Percentiles rank a stretch among this genome's conserved stretches.
Conservation (phyloP, 352 stramenopile genomes). For the Globisporangium sylvaticum region DNA sequence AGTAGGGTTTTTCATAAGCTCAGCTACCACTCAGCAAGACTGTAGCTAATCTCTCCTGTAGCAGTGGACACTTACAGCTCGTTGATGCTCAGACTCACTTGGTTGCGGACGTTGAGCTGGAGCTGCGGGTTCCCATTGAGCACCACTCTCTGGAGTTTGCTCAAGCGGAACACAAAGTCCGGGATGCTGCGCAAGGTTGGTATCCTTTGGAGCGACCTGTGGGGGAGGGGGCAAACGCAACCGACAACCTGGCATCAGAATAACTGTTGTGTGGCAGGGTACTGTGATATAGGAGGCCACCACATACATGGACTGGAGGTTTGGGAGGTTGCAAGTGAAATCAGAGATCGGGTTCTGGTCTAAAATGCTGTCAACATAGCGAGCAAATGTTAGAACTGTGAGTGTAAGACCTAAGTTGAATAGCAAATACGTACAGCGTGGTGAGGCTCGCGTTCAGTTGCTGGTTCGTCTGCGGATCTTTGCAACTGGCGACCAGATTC, state of each 20-base stretch:
- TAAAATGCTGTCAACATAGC: conserved; percentile 11
- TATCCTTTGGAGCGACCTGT: conserved; percentile 25
- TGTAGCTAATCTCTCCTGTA: too few relatives aligned
- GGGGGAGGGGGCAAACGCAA: not conserved
- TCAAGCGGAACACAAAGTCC: conserved; percentile 13
- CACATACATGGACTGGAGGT: conserved; percentile 20
- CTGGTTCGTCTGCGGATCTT: conserved; percentile 3
- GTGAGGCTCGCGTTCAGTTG: conserved; percentile 12
- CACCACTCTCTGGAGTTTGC: conserved; percentile 15
- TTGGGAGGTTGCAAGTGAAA: conserved; percentile 18
- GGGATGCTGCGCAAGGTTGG: conserved; percentile 19
- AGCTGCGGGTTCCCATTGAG: conserved; percentile 24
- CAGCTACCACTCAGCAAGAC: not conserved
- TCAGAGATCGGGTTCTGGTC: conserved; percentile 20
- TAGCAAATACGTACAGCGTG: conserved; percentile 12
- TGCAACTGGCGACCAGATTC: conserved; percentile 25
- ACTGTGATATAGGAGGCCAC: not conserved
- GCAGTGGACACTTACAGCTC: conserved; percentile 18
- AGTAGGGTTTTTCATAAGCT: not conserved
- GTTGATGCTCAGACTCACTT: conserved; percentile 15
- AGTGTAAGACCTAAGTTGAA: not conserved
- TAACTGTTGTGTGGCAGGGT: not conserved
- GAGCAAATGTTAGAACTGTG: not conserved
- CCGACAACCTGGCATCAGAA: not conserved
- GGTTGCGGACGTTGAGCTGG: conserved; percentile 4